phyloP scores from a whole-genome alignment of 768 basidiomycete genomes.

The Agaricus sinodeliciosus region DNA sequence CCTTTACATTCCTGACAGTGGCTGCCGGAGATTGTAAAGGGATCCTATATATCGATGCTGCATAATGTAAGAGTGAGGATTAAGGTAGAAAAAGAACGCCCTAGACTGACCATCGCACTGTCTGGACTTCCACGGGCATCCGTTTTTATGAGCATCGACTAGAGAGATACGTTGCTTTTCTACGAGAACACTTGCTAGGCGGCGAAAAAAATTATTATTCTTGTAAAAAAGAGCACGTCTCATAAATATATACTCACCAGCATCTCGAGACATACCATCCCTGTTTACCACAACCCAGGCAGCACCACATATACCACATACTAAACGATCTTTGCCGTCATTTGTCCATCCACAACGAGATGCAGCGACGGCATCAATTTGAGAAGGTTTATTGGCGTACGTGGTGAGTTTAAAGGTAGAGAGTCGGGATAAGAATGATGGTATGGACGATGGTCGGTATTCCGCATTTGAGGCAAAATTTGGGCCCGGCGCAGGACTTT shows the following conservation, averaged over 20 bases:
- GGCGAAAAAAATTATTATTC: neutral
- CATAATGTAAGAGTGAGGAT: neutral
- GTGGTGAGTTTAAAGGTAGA: slow-evolving; percentile 75
- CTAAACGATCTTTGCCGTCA: slow-evolving; percentile 72
- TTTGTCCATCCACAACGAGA: slow-evolving; percentile 82
- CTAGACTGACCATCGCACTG: slow-evolving; percentile 73
- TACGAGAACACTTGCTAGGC: slow-evolving; percentile 56
- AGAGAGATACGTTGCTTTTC: slow-evolving; percentile 67
- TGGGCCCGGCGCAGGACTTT: slow-evolving; percentile 23
- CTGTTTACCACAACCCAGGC: slow-evolving; percentile 71
- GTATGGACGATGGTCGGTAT: slow-evolving; percentile 72
- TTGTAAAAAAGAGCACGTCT: slow-evolving; percentile 13
- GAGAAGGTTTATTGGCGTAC: slow-evolving; percentile 70
- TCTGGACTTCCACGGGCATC: slow-evolving; percentile 77
- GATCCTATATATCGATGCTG: slow-evolving; percentile 69
- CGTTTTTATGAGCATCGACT: slow-evolving; percentile 68
- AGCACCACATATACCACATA: slow-evolving; percentile 63
- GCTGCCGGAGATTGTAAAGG: slow-evolving; percentile 60
- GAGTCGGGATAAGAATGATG: slow-evolving; percentile 68
- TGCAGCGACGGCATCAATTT: slow-evolving; percentile 74
- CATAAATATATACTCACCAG: slow-evolving; percentile 45
- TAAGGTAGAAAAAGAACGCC: too few relatives aligned
- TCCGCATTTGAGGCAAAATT: slow-evolving; percentile 39
- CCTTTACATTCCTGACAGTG: slow-evolving; percentile 56
- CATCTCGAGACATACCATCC: slow-evolving; percentile 69